Evolutionary conservation across 2,329 filamentous ascomycete species (phyloP).

Genomic region (Leptographium flavum): DNA sequence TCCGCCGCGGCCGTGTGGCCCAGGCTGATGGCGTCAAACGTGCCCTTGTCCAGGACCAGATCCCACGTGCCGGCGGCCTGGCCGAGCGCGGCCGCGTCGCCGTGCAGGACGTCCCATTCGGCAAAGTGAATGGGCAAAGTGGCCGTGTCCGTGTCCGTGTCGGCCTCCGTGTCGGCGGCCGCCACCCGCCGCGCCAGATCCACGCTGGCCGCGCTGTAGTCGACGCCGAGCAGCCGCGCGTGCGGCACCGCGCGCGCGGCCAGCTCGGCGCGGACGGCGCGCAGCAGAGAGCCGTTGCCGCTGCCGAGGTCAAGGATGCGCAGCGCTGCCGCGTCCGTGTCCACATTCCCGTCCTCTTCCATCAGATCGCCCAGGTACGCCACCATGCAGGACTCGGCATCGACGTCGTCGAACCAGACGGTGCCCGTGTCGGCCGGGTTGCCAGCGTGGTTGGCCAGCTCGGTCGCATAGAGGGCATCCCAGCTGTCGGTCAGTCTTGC

Average conservation of each 20-base stretch:
- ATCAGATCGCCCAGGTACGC: constrained; percentile 42
- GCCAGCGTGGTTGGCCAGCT: constrained; percentile 55
- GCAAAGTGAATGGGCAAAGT: constrained; percentile 17
- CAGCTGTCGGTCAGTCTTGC: constrained; percentile 36
- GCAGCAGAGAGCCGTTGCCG: constrained; percentile 86
- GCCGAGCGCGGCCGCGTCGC: constrained; percentile 17
- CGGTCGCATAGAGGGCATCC: constrained; percentile 58
- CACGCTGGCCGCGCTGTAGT: constrained; percentile 69
- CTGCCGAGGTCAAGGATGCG: constrained; percentile 76
- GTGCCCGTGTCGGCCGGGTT: constrained; percentile 73
- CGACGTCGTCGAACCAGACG: constrained; percentile 91
- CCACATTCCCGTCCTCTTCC: constrained; percentile 28
- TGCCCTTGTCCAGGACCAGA: constrained; percentile 93
- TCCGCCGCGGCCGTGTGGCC: constrained; percentile 22
- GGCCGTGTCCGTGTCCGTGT: constrained; percentile 2
- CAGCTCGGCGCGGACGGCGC: constrained; percentile 50
- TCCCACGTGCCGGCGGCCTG: constrained; percentile 49
- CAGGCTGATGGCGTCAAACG: constrained; percentile 89
- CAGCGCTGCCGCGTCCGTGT: constrained; percentile 20
- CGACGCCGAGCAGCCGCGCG: constrained; percentile 68
- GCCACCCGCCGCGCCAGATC: constrained; percentile 56
- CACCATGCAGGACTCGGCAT: constrained; percentile 71
- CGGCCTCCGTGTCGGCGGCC: constrained; percentile 10
- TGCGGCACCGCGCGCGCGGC: constrained; percentile 29
- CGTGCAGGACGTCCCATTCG: constrained; percentile 50